Base-by-base conservation (phyloP, 768 basidiomycete genomes). In the Hemileccinum impolitum region DNA sequence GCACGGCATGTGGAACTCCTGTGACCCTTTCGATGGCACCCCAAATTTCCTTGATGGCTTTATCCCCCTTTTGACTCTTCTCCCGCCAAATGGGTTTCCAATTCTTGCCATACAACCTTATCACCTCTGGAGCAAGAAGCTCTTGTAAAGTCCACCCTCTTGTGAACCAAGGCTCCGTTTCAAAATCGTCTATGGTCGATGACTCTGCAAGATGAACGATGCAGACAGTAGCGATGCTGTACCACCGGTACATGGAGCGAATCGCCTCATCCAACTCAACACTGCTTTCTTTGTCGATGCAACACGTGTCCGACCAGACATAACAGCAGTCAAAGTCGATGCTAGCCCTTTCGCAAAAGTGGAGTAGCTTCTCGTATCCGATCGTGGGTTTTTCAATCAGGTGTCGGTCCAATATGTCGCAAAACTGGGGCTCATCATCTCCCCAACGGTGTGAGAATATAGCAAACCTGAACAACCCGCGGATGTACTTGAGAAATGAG, bases 191-290 rank as follows among this genome's bases (percentile, higher is more conserved):
- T 10, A 50, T 19, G 17, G 51, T 26, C 19, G 15, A 42, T 15
- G 60, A 49, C 26, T 47, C 6, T 12, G 58, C 48, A 3, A 66
- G 45, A 45, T 64, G 56, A 11, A 54, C 57, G 43, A 62, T 47
- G 43, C 64, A 65, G 10, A 65, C 45, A 6, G 54, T 35, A 15
- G 65, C 53, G 9, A 48, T 50, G 2, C 49, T 52, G 37, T 65
- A 65, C 65, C 63, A 65, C 11, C 49, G 35, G 42, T 62, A 66
- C 64, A 66, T 66, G 0, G 64, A 60, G 6, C 54, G 58, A 42
- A 67, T 64, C 31, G 63, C 61, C 34, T 65, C 65, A 19, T 63
- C 61, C n/a, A 66, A 48, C 39, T 66, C 64, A 10, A 62, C 54
- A 23, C 65, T 67, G 47, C 60, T 65, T 15, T 52, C 47, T 30